phyloP scores from a whole-genome alignment of 2,329 filamentous ascomycete species.

The Aspergillus hortae region DNA sequence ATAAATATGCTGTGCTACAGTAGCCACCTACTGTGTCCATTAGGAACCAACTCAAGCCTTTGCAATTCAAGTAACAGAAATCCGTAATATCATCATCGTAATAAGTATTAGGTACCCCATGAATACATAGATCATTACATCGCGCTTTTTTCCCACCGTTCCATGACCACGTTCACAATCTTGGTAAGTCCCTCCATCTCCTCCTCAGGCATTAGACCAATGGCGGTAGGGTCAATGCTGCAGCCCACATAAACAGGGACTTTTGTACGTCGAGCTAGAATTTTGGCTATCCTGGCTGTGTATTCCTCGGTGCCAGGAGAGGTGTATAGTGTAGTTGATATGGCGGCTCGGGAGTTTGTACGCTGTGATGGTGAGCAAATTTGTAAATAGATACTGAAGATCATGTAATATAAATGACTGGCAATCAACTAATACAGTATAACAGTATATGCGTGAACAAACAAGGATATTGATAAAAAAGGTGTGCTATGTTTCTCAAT shows the following conservation, averaged over 20 bases:
- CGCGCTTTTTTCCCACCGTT: conserved; percentile 36
- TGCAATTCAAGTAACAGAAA: background rate
- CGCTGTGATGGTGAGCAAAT: conserved; percentile 28
- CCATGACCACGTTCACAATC: conserved; percentile 67
- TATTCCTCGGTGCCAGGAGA: conserved; percentile 79
- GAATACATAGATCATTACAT: background rate
- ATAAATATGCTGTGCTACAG: too few species aligned
- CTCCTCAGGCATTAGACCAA: conserved; percentile 82
- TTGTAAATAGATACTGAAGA: background rate
- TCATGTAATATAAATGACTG: background rate
- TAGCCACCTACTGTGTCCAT: too few species aligned
- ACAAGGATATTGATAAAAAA: too few species aligned
- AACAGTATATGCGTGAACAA: too few species aligned
- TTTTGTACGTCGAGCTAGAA: conserved; percentile 68
- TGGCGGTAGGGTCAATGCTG: conserved; percentile 72
- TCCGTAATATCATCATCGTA: background rate
- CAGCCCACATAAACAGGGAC: conserved; percentile 87
- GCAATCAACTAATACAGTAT: background rate
- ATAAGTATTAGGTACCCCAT: background rate
- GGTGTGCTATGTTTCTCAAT: background rate
- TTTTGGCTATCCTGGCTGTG: conserved; percentile 76
- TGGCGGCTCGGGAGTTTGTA: conserved; percentile 53
- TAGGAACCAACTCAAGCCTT: background rate
- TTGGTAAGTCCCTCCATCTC: conserved; percentile 84
- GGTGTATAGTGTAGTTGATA: conserved; percentile 70